These are phyloP conservation scores for Termitomyces bulborhizus DNA, from an alignment of 768 basidiomycete species.

Conservation along the genomic window DNA sequence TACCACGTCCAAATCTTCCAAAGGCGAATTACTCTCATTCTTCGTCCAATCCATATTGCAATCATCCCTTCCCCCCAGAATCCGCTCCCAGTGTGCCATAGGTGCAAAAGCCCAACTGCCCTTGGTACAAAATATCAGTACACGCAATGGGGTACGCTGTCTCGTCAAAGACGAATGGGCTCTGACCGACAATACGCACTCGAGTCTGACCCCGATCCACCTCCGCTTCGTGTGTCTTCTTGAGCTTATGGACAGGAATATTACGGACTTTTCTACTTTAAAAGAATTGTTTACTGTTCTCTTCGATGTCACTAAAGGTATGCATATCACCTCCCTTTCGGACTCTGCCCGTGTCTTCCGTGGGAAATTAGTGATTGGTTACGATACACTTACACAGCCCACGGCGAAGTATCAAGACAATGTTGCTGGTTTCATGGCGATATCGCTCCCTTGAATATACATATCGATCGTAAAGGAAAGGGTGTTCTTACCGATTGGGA, in stretches of 20 bases:
- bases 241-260: not conserved
- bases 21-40: not conserved
- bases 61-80: not conserved
- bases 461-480: not conserved
- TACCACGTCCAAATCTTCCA: not conserved
- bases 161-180: not conserved
- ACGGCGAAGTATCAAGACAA: not conserved
- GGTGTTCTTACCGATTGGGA: conserved; percentile 3
- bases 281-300: not conserved
- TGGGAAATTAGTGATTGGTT: not conserved
- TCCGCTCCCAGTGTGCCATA: not conserved
- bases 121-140: not conserved
- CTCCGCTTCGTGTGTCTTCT: not conserved
- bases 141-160: not conserved
- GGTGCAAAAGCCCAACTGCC: not conserved
- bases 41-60: not conserved
- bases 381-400: not conserved
- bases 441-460: not conserved
- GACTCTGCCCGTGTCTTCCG: too few relatives aligned
- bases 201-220: not conserved
- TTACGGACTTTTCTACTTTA: too few relatives aligned
- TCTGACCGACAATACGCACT: not conserved
- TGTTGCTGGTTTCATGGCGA: not conserved
- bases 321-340: too few relatives aligned
- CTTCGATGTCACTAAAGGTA: not conserved